These are phyloP conservation scores for Metschnikowia lunata DNA, from an alignment of 805 yeast species.

Conservation along the genomic window DNA sequence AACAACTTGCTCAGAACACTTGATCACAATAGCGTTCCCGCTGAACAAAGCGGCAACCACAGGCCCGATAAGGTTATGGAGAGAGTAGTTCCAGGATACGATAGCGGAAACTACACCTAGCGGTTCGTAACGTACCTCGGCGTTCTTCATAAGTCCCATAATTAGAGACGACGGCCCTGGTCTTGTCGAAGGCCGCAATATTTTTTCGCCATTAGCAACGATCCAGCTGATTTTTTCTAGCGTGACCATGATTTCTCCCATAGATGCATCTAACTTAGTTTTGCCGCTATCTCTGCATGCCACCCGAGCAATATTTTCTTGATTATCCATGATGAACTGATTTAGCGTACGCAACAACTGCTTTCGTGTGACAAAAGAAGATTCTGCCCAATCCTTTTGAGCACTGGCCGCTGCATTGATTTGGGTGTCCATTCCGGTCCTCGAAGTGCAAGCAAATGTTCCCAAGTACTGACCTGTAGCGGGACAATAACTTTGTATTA, in stretches of 20 bases:
- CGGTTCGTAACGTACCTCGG: constrained; percentile 92
- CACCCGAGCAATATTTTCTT: constrained; percentile 79
- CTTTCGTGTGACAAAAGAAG: constrained; percentile 63
- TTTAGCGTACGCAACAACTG: constrained; percentile 67
- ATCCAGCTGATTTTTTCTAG: constrained; percentile 92
- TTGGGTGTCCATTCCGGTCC: constrained; percentile 64
- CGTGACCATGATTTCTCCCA: constrained; percentile 95
- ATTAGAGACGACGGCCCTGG: constrained; percentile 85
- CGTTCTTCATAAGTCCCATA: constrained; percentile 79
- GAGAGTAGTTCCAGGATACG: constrained; percentile 96
- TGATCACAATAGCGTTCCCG: constrained; percentile 87
- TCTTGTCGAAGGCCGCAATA: constrained; percentile 65
- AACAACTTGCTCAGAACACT: constrained; percentile 93
- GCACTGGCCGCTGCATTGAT: constrained; percentile 53
- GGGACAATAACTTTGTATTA: constrained; percentile 86
- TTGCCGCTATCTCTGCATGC: constrained; percentile 98
- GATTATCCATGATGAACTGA: constrained; percentile 72
- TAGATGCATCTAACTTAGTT: constrained; percentile 90
- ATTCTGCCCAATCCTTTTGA: constrained; percentile 46
- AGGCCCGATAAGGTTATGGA: constrained; percentile 92
- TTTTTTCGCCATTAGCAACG: constrained; percentile 71
- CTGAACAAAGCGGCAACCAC: constrained; percentile 82
- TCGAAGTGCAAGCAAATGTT: constrained; percentile 57
- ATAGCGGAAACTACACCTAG: constrained; percentile 83
- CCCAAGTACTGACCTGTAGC: constrained; percentile 93